Evolutionary conservation across 805 yeast species (phyloP), one percentile per base, ranked within the genome.

Genomic region (Saturnispora galanensis): DNA sequence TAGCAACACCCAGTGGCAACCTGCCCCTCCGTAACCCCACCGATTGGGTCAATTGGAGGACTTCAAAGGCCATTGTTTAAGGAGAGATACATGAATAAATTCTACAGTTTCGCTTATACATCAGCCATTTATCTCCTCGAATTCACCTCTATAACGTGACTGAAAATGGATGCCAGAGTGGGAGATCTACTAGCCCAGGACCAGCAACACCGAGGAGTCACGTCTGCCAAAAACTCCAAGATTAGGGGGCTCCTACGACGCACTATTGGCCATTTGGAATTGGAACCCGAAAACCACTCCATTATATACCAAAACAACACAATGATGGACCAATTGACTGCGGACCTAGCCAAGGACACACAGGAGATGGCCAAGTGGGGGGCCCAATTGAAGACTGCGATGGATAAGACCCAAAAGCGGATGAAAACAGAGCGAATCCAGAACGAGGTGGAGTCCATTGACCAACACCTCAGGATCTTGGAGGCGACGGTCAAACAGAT

Each of bases 401-500:
- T 47, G 11, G n/a, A 50, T 31, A 46, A 49, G 35, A 38, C 41
- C 17, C 13, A 48, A 13, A 28, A 47, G 15, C 43, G 45, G n/a
- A 31, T 52, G 13, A 38, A 17, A 0, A 55, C 57, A 41, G 18
- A 41, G 3, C 30, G 41, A 5, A 56, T 75, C 3, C 84, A 79
- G 53, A 66, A 68, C 36, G 68, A 76, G 52, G 78, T 86, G 0
- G 96, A 87, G 56, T 49, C 71, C 12, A 55, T 84, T 2, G 95
- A 87, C 59, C 83, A 81, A 50, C 79, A 80, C 41, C 62, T 88
- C 15, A 63, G 95, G 39, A 77, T 84, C 1, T 59, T 87, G 37
- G 96, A 87, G 56, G 62, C 67, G 35, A 71, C 87, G 0, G 52
- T 71, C 41, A 56, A 59, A 41, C 52, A 68, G 7, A 21, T 41